Evolutionary conservation across 352 stramenopile species (phyloP), one percentile per base, ranked within the genome.

Genomic region (Pythium catenulatum): DNA sequence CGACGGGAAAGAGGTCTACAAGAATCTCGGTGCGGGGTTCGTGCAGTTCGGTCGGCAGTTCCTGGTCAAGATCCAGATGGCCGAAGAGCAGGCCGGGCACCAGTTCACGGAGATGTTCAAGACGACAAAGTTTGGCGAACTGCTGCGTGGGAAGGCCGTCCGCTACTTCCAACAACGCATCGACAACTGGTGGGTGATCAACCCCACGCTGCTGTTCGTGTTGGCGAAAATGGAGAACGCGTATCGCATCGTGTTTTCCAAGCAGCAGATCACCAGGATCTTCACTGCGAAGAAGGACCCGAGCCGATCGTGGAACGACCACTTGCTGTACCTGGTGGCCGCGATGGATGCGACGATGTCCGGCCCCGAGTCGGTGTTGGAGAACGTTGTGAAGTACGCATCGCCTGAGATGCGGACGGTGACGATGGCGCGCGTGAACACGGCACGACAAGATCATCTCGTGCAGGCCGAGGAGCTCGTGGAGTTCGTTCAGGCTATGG

Each of bases 351-450:
- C 77, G 25, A 61, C 65, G 25, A 50, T 23, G 30, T 41, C 48
- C 34, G 41, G 34, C 7, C 36, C 27, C 27, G 58, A 73, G 11
- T 6, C 41, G 11, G 34, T 84, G 5, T 34, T 78, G 8, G 45
- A 84, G 30, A 84, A 77, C 48, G 54, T 84, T n/a, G 77, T 84
- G 2, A 58, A 84, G 46, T 68, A 69, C 32, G 63, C 77, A 32
- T 74, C 77, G 13, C 37, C 61, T 36, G 45, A 65, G 37, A 27
- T 68, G 43, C 17, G 32, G 37, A 13, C 37, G 9, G 25, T 65
- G n/a, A n/a, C 78, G 9, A 50, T 78, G 43, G 45, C 27, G 8
- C 34, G 32, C 27, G 63, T 69, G 41, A 23, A 84, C 61, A 3
- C 46, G 25, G 11, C 13, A 6, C 59, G 63, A 6, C 25, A 25